phyloP scores from a whole-genome alignment of 148 eudicot genomes.

The Heliamphora exappendiculata region DNA sequence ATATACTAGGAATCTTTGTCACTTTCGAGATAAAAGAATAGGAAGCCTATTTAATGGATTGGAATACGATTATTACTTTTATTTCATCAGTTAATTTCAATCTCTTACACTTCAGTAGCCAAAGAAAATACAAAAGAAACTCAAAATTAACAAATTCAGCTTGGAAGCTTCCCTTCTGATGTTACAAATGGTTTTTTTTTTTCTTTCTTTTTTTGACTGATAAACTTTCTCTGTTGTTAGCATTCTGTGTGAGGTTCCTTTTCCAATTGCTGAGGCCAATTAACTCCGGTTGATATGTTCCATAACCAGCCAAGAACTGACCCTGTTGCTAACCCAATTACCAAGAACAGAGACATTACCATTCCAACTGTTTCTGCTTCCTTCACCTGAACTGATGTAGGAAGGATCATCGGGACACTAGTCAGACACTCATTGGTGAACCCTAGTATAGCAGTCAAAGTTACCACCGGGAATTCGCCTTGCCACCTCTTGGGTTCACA shows the following conservation, averaged over 20 bases:
- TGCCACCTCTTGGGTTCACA: not conserved
- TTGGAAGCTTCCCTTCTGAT: not conserved
- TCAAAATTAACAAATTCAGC: not conserved
- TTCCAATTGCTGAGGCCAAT: not conserved
- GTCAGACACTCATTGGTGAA: slow-evolving; percentile 4
- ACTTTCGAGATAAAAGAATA: not conserved
- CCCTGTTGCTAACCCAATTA: slow-evolving; percentile 1
- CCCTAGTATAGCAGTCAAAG: not conserved
- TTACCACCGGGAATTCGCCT: not conserved
- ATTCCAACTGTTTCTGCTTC: slow-evolving; percentile 4
- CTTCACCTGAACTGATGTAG: slow-evolving; percentile 2
- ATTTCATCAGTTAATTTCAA: not conserved
- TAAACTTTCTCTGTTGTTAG: not conserved
- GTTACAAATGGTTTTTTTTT: not conserved
- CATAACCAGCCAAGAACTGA: slow-evolving; percentile 13
- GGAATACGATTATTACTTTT: not conserved
- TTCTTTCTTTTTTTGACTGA: not conserved
- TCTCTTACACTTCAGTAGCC: not conserved
- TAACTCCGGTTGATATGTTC: not conserved
- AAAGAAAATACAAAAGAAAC: too few relatives aligned
- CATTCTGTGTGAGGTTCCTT: not conserved
- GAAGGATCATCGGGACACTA: slow-evolving; percentile 1
- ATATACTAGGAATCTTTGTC: not conserved
- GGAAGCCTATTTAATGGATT: not conserved
- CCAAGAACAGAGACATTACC: slow-evolving; percentile 11